phyloP scores from a whole-genome alignment of 1,284 basidiomycete genomes.

The Pyrrhoderma noxium region DNA sequence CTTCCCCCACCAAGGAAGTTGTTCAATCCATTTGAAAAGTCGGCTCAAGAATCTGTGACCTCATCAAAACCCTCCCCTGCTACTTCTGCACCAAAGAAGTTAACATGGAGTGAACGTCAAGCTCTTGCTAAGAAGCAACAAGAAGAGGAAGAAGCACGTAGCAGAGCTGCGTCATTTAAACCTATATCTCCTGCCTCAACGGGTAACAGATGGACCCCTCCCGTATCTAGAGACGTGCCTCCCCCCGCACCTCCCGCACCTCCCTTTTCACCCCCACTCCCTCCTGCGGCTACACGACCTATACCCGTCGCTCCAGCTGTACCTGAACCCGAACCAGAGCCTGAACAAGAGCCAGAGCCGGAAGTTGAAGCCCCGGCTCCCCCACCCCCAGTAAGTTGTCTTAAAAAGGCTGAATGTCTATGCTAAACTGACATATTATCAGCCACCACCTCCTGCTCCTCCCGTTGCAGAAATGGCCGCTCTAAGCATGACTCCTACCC shows the following conservation, averaged over 20 bases:
- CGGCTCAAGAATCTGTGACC: conserved; percentile 41
- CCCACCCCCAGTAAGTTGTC: conserved; percentile 18
- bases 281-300: conserved; percentile 25
- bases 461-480: conserved; percentile 35
- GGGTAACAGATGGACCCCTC: conserved; percentile 21
- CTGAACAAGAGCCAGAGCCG: too few relatives aligned
- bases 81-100: conserved; percentile 49
- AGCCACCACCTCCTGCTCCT: conserved; percentile 27
- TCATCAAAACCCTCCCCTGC: conserved; percentile 21
- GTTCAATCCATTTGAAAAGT: conserved; percentile 71
- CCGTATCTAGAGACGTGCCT: conserved; percentile 22
- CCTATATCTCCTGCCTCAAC: conserved; percentile 31
- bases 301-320: conserved; percentile 23
- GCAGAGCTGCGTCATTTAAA: conserved; percentile 43
- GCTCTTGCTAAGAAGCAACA: conserved; percentile 78
- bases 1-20: conserved; percentile 81
- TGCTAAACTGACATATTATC: not conserved
- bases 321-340: conserved; percentile 22
- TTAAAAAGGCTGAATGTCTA: not conserved
- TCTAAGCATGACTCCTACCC: conserved; percentile 31
- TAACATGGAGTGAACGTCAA: conserved; percentile 89
- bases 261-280: conserved; percentile 27
- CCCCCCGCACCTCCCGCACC: conserved; percentile 22
- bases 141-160: conserved; percentile 73
- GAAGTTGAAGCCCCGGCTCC: conserved; percentile 25